These are phyloP conservation scores for Xenosphaeropsis pyriputrescens DNA, from an alignment of 2,329 filamentous ascomycete genomes.

Conservation along the genomic window DNA sequence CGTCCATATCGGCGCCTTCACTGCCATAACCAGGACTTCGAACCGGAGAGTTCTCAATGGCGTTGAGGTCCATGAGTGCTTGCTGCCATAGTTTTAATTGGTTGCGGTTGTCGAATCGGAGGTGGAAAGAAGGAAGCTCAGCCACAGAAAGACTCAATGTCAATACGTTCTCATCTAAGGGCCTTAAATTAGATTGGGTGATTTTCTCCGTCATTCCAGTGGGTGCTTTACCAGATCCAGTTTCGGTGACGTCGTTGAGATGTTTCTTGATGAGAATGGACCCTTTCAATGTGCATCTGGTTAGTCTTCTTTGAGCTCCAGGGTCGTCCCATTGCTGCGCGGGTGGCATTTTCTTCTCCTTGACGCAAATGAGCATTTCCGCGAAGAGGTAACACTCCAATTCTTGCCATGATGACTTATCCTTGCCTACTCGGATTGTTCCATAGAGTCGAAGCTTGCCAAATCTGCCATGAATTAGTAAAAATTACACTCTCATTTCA, in stretches of 20 bases:
- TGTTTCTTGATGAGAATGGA: conserved; percentile 98
- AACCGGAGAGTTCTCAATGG: conserved; percentile 45
- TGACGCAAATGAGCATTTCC: conserved; percentile 98
- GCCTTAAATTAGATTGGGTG: conserved; percentile 16
- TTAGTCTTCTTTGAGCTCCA: conserved; percentile 43
- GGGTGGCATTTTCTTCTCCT: conserved; percentile 66
- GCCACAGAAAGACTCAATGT: conserved; percentile 82
- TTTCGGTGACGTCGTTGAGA: conserved; percentile 73
- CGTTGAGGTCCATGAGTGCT: conserved; percentile 71
- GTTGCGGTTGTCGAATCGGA: conserved; percentile 70
- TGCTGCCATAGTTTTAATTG: conserved; percentile 87
- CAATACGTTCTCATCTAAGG: conserved; percentile 64
- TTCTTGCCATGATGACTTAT: conserved; percentile 94
- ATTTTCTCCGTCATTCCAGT: conserved; percentile 16
- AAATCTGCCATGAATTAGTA: conserved; percentile 42
- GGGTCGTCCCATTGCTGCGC: conserved; percentile 54
- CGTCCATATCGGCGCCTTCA: conserved; percentile 62
- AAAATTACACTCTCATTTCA: neutral
- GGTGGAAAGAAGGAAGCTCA: conserved; percentile 86
- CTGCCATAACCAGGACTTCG: conserved; percentile 68
- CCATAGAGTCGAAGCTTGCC: conserved; percentile 84
- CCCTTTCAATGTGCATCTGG: conserved; percentile 82
- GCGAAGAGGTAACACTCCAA: conserved; percentile 93
- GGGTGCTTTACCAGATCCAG: conserved; percentile 29
- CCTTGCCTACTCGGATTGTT: conserved; percentile 85